Evolutionary conservation across 805 yeast genomes (phyloP), one percentile per base, ranked within the genome.

Genomic region (Cyberlindnera mississippiensis): DNA sequence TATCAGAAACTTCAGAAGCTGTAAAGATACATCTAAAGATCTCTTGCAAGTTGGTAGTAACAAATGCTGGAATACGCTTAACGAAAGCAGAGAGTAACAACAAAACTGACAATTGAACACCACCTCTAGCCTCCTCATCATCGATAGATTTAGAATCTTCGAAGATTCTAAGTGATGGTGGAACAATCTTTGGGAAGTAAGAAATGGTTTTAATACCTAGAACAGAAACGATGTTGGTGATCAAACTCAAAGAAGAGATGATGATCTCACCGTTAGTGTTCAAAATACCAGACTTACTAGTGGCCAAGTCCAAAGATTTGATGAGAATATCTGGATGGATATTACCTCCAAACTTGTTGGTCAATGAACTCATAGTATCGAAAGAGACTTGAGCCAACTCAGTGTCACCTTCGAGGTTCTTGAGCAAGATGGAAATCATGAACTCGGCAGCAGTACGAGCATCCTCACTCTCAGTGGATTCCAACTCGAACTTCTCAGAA

Each of bases 161-260:
- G 65, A 85, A 83, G 29, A 86, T 72, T 20, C 68, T 66, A 41
- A 88, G 69, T 10, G 85, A 69, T 12, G 88, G 86, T 13, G 89
- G 87, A 47, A 93, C 76, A 57, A 90, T 81, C 61, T 81, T 82
- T 26, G 97, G 87, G 71, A 89, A 85, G 56, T 73, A 76, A 6
- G 95, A 90, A 57, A 93, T 82, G 48, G 82, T 72, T 57, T 88
- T 85, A 15, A 95, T 90, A 40, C 99, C 99, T 35, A 90, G 63
- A 18, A 80, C 75, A 39, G 80, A 77, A 41, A 87, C 75, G 42
- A 88, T 66, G 50, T 80, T 78, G 42, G 86, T 78, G 47, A 87
- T 75, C 44, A 83, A 80, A 51, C 82, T 76, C 44, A 88, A 69
- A 1, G 96, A 77, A 0, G 96, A 76, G 28, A 93, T 76, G 24